phyloP scores from a whole-genome alignment of 345 rosid species.

The Rhodamnia argentea region DNA sequence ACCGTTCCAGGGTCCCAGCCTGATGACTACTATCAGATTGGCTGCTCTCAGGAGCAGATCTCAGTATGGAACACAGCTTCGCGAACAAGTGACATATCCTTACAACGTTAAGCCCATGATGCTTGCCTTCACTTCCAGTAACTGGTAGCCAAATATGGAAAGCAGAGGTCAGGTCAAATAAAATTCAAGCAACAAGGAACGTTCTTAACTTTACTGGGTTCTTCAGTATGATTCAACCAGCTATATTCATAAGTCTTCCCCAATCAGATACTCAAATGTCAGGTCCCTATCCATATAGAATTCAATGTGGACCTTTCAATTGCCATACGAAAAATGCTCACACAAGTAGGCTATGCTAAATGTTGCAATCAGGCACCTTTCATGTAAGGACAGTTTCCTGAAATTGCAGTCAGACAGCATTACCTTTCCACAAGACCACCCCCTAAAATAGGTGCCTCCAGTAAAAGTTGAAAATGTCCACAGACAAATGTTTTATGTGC shows the following conservation, averaged over 20 bases:
- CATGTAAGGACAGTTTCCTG: not conserved
- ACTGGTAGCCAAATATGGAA: constrained; percentile 13
- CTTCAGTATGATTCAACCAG: not conserved
- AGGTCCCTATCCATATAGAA: not conserved
- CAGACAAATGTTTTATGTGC: not conserved
- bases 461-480: not conserved
- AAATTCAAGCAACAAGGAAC: not conserved
- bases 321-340: not conserved
- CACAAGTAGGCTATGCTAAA: not conserved
- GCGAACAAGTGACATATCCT: constrained; percentile 63
- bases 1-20: constrained; percentile 18
- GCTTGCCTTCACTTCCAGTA: constrained; percentile 19
- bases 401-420: not conserved
- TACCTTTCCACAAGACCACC: not conserved
- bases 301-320: not conserved
- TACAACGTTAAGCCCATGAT: constrained; percentile 57
- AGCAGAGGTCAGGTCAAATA: not conserved
- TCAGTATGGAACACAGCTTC: constrained; percentile 49
- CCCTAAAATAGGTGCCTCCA: not conserved
- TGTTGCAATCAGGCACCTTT: not conserved
- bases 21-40: constrained; percentile 13
- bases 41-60: constrained; percentile 14
- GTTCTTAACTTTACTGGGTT: not conserved
- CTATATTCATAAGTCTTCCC: not conserved
- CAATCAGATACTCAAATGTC: not conserved